A percentile compares a stretch with the other conserved stretches of the same genome.
These are phyloP conservation scores for Neofusicoccum umdonicola DNA, from an alignment of 2,329 filamentous ascomycete species.

Conservation along the genomic window DNA sequence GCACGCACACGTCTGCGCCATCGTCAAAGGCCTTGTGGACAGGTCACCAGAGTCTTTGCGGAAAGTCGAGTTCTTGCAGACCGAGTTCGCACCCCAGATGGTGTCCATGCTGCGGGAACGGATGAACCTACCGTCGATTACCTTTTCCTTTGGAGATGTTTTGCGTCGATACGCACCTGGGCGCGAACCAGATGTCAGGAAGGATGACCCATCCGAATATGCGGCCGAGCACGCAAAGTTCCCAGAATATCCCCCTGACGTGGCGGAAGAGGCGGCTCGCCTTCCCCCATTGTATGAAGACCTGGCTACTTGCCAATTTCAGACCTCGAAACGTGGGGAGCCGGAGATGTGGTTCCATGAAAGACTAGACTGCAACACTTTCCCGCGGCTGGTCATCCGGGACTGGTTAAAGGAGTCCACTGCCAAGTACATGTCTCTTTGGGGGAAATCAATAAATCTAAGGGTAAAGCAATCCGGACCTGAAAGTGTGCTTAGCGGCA, in stretches of 20 bases:
- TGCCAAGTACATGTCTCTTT: too few species aligned
- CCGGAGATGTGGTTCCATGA: not conserved
- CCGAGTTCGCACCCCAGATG: not conserved
- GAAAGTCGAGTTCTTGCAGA: conserved; percentile 1
- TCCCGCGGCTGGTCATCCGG: not conserved
- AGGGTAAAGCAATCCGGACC: not conserved
- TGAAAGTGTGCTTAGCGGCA: not conserved
- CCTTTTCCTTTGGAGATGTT: not conserved
- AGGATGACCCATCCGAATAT: not conserved
- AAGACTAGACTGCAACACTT: not conserved
- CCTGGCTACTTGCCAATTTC: not conserved
- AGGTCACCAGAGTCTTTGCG: not conserved
- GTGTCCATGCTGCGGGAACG: not conserved
- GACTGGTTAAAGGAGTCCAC: too few species aligned
- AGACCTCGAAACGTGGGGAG: not conserved
- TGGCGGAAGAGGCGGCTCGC: conserved; percentile 29
- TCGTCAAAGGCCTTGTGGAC: not conserved
- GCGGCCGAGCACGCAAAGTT: conserved; percentile 9
- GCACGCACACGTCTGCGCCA: conserved; percentile 3
- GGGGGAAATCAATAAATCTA: not conserved
- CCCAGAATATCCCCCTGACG: conserved; percentile 29
- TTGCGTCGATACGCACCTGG: conserved; percentile 15
- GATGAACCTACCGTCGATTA: not conserved
- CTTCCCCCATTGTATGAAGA: not conserved
- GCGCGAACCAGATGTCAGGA: conserved; percentile 9